Evolutionary conservation across 2,329 filamentous ascomycete genomes (phyloP).

Genomic region (Bipolaris sorokiniana): DNA sequence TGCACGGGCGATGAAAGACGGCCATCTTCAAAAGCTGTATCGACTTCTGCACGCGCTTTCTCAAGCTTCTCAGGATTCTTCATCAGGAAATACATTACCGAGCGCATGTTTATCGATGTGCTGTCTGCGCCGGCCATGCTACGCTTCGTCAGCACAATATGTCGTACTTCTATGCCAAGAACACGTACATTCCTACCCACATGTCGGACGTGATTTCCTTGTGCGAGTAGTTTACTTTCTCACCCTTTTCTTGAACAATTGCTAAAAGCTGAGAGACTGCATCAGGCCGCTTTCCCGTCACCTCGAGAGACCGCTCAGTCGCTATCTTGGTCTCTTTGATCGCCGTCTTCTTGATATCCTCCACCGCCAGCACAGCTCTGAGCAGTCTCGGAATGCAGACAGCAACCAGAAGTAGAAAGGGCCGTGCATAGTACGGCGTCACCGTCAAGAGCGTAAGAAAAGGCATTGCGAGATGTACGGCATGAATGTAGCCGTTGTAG

Average conservation of each 20-base stretch:
- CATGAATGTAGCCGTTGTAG: slow-evolving; percentile 27
- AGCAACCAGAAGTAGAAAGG: slow-evolving; percentile 13
- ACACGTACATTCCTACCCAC: slow-evolving; percentile 39
- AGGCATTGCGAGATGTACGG: slow-evolving; percentile 46
- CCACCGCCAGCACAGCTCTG: slow-evolving; percentile 27
- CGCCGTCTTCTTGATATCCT: slow-evolving; percentile 23
- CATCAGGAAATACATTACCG: slow-evolving; percentile 50
- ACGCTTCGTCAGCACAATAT: not conserved
- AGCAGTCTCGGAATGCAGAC: slow-evolving; percentile 30
- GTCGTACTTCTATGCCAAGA: not conserved
- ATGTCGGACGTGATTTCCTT: slow-evolving; percentile 38
- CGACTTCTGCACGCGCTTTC: slow-evolving; percentile 25
- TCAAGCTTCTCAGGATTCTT: slow-evolving; percentile 33
- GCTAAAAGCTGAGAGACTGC: slow-evolving; percentile 39
- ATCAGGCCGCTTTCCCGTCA: slow-evolving; percentile 32
- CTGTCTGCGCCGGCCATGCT: slow-evolving; percentile 48
- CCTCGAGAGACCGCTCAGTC: slow-evolving; percentile 15
- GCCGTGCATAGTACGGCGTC: slow-evolving; percentile 18
- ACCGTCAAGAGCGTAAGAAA: slow-evolving; percentile 22
- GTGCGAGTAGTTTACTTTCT: slow-evolving; percentile 37
- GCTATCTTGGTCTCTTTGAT: slow-evolving; percentile 22
- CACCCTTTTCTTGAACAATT: slow-evolving; percentile 38
- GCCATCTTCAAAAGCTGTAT: slow-evolving; percentile 20
- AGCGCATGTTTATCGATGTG: slow-evolving; percentile 43
- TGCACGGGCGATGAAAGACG: slow-evolving; percentile 19